Base-by-base conservation (phyloP, 805 yeast species). In the Citeromyces matritensis region DNA sequence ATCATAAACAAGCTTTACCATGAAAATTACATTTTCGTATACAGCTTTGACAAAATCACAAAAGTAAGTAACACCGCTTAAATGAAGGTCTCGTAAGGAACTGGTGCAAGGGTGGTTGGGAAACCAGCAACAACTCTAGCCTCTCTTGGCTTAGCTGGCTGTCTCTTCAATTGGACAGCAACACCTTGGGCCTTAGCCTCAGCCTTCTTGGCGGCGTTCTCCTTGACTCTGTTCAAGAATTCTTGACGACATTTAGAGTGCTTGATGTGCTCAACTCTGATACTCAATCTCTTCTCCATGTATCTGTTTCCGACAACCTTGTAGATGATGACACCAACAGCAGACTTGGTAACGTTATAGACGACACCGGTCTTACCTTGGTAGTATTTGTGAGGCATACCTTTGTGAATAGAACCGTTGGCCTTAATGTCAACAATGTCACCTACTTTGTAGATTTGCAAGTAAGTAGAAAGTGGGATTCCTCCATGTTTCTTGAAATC, bases 361-460 rank as follows among this genome's bases (percentile, higher is more conserved):
- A 91, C 76, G 53, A 91, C 83, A 79, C 98, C 98, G 49, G 98
- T 91, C 79, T 86, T 91, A 70, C 98, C 98, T 77, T 91, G 96
- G 95, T 91, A 91, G 81, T 73, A 86, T 75, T 91, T 91, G 85
- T 84, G 95, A 65, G 98, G 98, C 95, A 91, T 84, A 83, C 97
- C 96, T 80, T 88, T 86, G 65, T 91, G 97, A 75, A 86, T 73
- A 50, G 98, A 74, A 76, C 95, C 95, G 65, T 91, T 91, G 65
- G 93, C 98, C 73, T 83, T 88, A 75, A 91, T 86, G 69, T 91
- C 98, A 58, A 91, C 98, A 55, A 91, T 88, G 67, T 91, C 98
- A 60, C 98, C 98, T 56, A 91, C 96, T 69, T 76, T 85, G 94
- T 91, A 91, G 61, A 75, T 69, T 80, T 83, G 85, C 73, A 91